Conservation (phyloP, 495 filamentous ascomycete genomes). For the Penicillium salamii region DNA sequence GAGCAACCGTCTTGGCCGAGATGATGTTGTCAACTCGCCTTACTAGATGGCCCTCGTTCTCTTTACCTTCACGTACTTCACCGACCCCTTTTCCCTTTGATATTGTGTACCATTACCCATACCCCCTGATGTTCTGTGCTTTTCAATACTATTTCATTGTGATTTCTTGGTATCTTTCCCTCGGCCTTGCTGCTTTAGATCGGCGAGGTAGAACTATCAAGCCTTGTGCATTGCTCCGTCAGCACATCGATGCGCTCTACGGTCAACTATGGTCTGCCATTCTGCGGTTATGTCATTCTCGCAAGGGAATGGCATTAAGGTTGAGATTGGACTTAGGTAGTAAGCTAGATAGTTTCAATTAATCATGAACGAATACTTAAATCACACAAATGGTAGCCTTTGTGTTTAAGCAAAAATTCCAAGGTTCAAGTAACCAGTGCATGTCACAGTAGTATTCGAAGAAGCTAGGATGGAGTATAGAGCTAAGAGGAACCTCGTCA, state of each 20-base stretch:
- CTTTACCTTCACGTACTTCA: slow-evolving; percentile 3
- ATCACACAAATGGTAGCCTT: too few species aligned
- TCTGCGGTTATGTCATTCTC: neutral
- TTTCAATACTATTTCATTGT: slow-evolving; percentile 12
- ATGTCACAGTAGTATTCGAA: too few species aligned
- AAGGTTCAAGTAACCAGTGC: too few species aligned
- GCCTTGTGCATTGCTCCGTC: neutral
- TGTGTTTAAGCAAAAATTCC: too few species aligned
- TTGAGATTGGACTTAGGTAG: neutral
- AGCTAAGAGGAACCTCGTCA: too few species aligned
- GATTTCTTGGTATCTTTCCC: neutral
- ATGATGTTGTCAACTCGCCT: slow-evolving; percentile 82
- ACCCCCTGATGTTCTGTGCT: slow-evolving; percentile 35
- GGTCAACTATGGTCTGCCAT: neutral
- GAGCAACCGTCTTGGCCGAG: slow-evolving; percentile 59
- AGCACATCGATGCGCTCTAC: neutral
- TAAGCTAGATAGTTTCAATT: slow-evolving; percentile 1
- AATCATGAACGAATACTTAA: neutral
- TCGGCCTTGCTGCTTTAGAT: neutral
- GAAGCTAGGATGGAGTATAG: too few species aligned
- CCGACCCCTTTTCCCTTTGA: slow-evolving; percentile 5
- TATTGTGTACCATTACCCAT: slow-evolving; percentile 35
- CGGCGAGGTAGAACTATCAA: neutral
- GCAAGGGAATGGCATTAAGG: too few species aligned
- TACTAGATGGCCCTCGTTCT: slow-evolving; percentile 48